Evolutionary conservation across 2,329 filamentous ascomycete species (phyloP).

Genomic region (Trichoderma polysporum): DNA sequence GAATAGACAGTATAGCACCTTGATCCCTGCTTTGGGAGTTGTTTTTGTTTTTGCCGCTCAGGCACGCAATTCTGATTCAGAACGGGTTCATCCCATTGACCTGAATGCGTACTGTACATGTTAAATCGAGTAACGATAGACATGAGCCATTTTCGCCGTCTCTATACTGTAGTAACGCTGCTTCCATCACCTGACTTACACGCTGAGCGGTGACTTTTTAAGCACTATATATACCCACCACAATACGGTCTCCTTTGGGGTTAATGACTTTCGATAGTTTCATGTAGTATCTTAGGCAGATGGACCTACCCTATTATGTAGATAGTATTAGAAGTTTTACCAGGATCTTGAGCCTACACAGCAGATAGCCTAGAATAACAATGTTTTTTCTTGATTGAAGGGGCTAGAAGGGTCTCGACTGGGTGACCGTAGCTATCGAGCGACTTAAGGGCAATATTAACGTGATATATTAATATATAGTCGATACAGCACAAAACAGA

Average conservation of each 20-base stretch:
- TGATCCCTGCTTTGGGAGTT: background rate
- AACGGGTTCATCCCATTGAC: background rate
- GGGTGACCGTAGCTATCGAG: too few species aligned
- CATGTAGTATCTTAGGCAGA: background rate
- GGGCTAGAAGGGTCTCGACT: too few species aligned
- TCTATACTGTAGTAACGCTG: too few species aligned
- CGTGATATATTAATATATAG: too few species aligned
- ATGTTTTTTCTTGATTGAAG: background rate
- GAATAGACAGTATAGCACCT: background rate
- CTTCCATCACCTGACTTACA: background rate
- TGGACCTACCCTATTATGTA: constrained; percentile 1
- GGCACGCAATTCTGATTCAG: background rate
- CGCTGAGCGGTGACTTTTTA: background rate
- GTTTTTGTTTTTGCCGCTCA: background rate
- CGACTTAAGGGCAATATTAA: too few species aligned
- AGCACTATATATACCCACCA: background rate
- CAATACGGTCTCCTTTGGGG: background rate
- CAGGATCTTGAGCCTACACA: background rate
- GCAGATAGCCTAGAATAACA: background rate
- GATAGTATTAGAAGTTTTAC: background rate
- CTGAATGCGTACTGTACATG: background rate
- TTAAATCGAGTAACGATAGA: background rate
- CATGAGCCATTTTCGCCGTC: too few species aligned
- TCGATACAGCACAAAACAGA: too few species aligned
- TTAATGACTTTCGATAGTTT: background rate